Evolutionary conservation across 2,329 filamentous ascomycete genomes (phyloP).

Genomic region (Botrytis deweyae): DNA sequence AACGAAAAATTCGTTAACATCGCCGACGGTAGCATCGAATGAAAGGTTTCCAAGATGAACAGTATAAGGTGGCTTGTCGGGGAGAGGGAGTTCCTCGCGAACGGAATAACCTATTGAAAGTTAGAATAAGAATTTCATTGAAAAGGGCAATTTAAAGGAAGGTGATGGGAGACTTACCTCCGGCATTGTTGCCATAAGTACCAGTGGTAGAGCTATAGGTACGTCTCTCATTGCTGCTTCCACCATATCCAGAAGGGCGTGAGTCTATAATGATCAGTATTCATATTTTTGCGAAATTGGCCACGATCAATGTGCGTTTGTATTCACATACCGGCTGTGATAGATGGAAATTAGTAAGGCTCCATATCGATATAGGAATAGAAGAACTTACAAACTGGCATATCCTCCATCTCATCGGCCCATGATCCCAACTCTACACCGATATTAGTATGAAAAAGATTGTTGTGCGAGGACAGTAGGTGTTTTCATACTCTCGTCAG

Average conservation of each 20-base stretch:
- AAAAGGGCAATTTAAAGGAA: background rate
- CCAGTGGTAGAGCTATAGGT: conserved; percentile 39
- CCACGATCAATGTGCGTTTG: conserved; percentile 12
- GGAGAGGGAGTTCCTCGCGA: conserved; percentile 80
- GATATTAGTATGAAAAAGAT: conserved; percentile 42
- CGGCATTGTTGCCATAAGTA: conserved; percentile 36
- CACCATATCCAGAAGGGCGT: conserved; percentile 37
- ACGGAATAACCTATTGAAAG: conserved; percentile 52
- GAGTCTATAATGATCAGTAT: conserved; percentile 37
- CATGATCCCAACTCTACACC: conserved; percentile 76
- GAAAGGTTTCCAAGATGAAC: conserved; percentile 96
- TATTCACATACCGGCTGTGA: conserved; percentile 38
- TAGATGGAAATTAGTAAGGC: conserved; percentile 33
- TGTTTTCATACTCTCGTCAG: conserved; percentile 72
- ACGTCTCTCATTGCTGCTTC: conserved; percentile 33
- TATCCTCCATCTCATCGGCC: conserved; percentile 97
- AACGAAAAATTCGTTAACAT: conserved; percentile 81
- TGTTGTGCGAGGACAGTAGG: conserved; percentile 37
- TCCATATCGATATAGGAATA: background rate
- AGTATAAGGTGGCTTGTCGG: conserved; percentile 89
- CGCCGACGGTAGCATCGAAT: conserved; percentile 83
- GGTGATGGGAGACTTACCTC: conserved; percentile 32
- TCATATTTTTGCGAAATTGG: conserved; percentile 6
- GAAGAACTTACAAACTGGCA: conserved; percentile 41
- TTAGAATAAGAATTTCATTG: conserved; percentile 25